phyloP scores from a whole-genome alignment of 2,329 filamentous ascomycete species.

The Neofusicoccum laricinum region DNA sequence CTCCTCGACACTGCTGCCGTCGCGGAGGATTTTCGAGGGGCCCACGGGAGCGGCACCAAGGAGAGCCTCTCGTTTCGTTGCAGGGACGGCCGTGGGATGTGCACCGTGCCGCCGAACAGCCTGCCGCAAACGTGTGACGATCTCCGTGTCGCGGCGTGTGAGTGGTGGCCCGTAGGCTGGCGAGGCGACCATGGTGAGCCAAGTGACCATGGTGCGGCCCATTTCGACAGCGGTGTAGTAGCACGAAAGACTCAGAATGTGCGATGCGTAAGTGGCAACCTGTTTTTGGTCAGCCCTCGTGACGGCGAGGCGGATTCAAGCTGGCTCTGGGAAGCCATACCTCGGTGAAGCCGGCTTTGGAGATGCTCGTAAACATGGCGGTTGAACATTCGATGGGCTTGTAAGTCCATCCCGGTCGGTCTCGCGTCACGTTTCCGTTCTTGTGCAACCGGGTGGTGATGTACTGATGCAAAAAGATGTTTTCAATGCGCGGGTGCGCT shows the following conservation, averaged over 20 bases:
- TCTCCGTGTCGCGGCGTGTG: constrained; percentile 1
- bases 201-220: not conserved
- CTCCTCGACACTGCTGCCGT: not conserved
- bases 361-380: constrained; percentile 1
- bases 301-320: no score
- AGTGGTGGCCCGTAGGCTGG: constrained; percentile 3
- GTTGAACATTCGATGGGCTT: not conserved
- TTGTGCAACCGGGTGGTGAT: not conserved
- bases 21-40: not conserved
- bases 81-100: not conserved
- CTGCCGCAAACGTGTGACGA: constrained; percentile 2
- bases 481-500: not conserved
- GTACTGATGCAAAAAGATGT: constrained; percentile 9
- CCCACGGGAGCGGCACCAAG: not conserved
- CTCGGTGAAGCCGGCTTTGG: constrained; percentile 10
- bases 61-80: not conserved
- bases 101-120: not conserved
- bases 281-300: not conserved
- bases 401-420: not conserved
- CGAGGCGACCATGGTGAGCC: not conserved
- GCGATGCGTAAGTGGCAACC: constrained; percentile 8
- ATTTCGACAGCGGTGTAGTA: constrained; percentile 11
- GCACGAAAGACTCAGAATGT: not conserved
- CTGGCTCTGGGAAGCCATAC: not conserved
- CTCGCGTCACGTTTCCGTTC: not conserved